Base-by-base conservation (phyloP, 176 grass and related monocot species). In the Elymus sibiricus region DNA sequence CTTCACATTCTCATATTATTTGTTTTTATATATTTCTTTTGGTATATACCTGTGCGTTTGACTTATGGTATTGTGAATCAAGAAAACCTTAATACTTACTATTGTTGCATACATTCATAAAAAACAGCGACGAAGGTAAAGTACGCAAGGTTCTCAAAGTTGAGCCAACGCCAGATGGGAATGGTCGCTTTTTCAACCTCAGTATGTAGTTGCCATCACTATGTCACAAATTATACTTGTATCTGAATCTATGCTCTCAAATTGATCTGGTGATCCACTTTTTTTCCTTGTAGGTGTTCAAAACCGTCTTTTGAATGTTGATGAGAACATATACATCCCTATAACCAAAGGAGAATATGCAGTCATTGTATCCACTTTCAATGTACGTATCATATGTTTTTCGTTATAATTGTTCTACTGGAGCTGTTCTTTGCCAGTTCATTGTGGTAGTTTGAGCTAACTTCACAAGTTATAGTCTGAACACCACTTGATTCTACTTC, bases 121-220 rank as follows among this genome's bases (percentile, higher is more conserved):
- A 67, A 82, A 75, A 83, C 79, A 98, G 97, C 9, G 97, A 98
- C 31, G 97, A 98, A 92, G 97, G 97, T 71, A 95, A 95, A 90
- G 85, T 98, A 51, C 90, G 92, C 37, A 98, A 98, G 61, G 53
- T 98, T 83, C 73, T 98, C 17, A 98, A 94, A 84, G 90, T 88
- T 76, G 97, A 98, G 89, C 97, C 97, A 64, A 92, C 94, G 71
- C 97, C 94, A 70, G 97, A 98, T 92, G 94, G 97, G 80, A 95
- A 89, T 58, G 87, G 97, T n/a, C 90, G 90, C 14, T 94, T 95
- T 90, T 98, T 98, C 83, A 98, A 95, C 92, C 97, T 98, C 40
- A 98, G 97, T 98, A 98, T 79, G 88, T 87, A 35, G 35, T 66
- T 24, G 1, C 17, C n/a, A 66, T 79, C 13, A 22, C 27, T 65